These are phyloP conservation scores for Lecanicillium sp. DNA, from an alignment of 2,329 filamentous ascomycete genomes.

Conservation along the genomic window DNA sequence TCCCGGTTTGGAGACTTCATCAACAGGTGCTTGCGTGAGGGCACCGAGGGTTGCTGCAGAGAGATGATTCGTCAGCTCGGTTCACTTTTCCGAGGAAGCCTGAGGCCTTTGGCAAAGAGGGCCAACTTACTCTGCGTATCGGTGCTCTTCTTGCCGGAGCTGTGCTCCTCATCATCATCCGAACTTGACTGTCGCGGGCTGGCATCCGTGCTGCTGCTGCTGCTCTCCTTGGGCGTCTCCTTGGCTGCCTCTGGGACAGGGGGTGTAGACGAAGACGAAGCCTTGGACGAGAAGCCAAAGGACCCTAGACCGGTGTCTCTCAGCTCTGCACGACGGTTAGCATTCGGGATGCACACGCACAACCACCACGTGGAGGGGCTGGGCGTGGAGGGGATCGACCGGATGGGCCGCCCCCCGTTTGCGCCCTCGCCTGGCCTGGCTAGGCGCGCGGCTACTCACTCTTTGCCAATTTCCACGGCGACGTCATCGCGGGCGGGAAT, in stretches of 20 bases:
- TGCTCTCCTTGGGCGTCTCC: conserved; percentile 47
- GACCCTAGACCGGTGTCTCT: conserved; percentile 96
- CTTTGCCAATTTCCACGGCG: conserved; percentile 52
- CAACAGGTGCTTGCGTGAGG: conserved; percentile 63
- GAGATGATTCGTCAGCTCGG: too few relatives aligned
- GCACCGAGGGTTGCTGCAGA: conserved; percentile 71
- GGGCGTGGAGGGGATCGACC: too few relatives aligned
- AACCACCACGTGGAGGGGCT: too few relatives aligned
- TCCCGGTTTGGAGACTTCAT: conserved; percentile 73
- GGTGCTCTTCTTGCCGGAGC: conserved; percentile 43
- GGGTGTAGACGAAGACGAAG: conserved; percentile 85
- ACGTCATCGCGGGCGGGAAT: too few relatives aligned
- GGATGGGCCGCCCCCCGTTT: too few relatives aligned
- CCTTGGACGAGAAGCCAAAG: conserved; percentile 82
- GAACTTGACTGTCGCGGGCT: conserved; percentile 53
- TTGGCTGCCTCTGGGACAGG: conserved; percentile 69
- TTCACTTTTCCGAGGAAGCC: conserved; percentile 10
- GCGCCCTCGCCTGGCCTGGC: too few relatives aligned
- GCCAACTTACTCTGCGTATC: conserved; percentile 21
- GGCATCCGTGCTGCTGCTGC: conserved; percentile 60
- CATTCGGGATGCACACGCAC: background rate
- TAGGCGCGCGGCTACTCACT: conserved; percentile 30
- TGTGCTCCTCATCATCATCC: background rate
- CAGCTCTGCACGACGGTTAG: conserved; percentile 48
- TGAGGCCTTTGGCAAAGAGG: background rate